These are phyloP conservation scores for Periconia macrospinosa DNA, from an alignment of 2,329 filamentous ascomycete genomes.

Conservation along the genomic window DNA sequence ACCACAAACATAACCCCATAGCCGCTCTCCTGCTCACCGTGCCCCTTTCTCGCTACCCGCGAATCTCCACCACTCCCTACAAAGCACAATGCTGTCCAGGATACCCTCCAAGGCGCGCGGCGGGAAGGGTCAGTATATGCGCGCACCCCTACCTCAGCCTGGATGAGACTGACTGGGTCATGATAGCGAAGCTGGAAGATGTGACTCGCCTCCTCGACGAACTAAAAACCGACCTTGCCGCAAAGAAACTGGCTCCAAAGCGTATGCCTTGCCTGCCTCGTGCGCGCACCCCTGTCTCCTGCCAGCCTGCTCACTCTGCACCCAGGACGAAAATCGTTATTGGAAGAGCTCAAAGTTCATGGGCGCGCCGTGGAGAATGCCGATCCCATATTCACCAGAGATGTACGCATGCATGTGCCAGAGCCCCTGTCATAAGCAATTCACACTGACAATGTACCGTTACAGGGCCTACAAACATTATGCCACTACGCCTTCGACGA, in stretches of 20 bases:
- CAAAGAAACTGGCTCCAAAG: conserved; percentile 60
- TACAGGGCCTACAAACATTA: conserved; percentile 74
- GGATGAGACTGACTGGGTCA: neutral
- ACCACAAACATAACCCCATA: neutral
- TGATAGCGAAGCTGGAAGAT: conserved; percentile 66
- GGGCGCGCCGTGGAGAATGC: conserved; percentile 73
- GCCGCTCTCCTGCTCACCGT: neutral
- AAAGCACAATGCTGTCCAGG: conserved; percentile 15
- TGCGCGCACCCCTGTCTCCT: neutral
- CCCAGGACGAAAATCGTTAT: conserved; percentile 62
- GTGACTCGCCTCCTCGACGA: conserved; percentile 66
- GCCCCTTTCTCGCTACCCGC: neutral
- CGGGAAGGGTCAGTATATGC: conserved; percentile 21
- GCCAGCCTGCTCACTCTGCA: conserved; percentile 8
- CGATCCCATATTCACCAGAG: conserved; percentile 80
- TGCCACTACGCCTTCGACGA: conserved; percentile 73
- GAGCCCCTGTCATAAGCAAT: neutral
- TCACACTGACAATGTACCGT: conserved; percentile 8
- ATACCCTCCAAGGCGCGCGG: conserved; percentile 12
- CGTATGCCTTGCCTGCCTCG: conserved; percentile 51
- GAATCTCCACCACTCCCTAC: neutral
- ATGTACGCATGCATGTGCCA: conserved; percentile 54
- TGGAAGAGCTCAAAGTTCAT: conserved; percentile 73
- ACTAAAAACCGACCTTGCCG: conserved; percentile 64
- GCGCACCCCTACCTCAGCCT: neutral